Percentiles rank a stretch among this genome's conserved stretches.
Conservation (phyloP, 2,329 filamentous ascomycete genomes). For the Calonectria pseudoreteaudii region DNA sequence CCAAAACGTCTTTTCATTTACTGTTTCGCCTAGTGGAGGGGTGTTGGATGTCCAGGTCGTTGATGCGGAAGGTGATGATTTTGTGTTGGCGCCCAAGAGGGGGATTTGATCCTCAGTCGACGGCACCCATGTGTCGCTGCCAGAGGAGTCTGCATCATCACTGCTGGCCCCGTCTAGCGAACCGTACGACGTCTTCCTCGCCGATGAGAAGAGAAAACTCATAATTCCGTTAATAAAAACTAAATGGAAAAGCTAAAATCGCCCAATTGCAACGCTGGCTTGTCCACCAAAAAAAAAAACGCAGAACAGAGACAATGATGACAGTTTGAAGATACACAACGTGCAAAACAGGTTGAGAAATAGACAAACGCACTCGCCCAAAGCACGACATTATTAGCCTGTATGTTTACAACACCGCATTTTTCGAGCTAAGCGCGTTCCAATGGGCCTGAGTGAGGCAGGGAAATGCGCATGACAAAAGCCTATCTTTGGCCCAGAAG, state of each 20-base stretch:
- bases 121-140: background rate
- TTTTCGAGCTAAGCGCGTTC: background rate
- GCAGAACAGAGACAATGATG: background rate
- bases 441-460: background rate
- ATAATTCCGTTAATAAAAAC: background rate
- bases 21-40: slow-evolving; percentile 7
- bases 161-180: background rate
- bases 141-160: background rate
- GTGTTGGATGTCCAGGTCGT: background rate
- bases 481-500: background rate
- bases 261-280: background rate
- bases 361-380: background rate
- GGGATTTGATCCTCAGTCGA: slow-evolving; percentile 19
- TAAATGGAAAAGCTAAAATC: background rate
- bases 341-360: background rate
- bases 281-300: background rate
- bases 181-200: background rate
- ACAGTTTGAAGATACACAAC: background rate
- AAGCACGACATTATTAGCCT: slow-evolving; percentile 13
- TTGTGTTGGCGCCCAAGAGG: slow-evolving; percentile 5
- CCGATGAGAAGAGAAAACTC: slow-evolving; percentile 16
- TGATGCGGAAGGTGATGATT: slow-evolving; percentile 1
- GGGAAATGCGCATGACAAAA: background rate
- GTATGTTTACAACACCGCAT: background rate
- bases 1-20: slow-evolving; percentile 19